phyloP scores from a whole-genome alignment of 257 asterid species.

The Nicotiana undulata region DNA sequence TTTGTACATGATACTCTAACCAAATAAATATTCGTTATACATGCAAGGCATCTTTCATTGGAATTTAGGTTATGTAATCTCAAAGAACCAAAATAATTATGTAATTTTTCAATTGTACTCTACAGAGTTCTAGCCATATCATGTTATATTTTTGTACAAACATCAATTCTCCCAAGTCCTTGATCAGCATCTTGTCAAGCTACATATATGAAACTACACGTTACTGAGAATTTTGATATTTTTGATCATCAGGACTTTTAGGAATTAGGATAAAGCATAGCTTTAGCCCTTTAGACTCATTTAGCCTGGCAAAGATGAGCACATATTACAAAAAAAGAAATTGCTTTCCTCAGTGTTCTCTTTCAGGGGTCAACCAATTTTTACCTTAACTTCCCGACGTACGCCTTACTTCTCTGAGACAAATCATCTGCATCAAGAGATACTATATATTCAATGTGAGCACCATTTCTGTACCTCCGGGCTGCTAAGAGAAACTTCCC shows the following conservation, averaged over 20 bases:
- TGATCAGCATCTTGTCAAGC: neutral
- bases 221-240: neutral
- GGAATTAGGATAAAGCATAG: neutral
- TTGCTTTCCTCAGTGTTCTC: neutral
- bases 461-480: slow-evolving; percentile 64
- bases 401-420: slow-evolving; percentile 87
- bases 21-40: neutral
- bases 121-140: neutral
- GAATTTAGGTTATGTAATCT: slow-evolving; percentile 1
- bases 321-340: neutral
- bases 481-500: slow-evolving; percentile 97
- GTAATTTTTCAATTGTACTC: neutral
- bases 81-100: neutral
- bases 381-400: slow-evolving; percentile 91
- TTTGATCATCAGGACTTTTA: neutral
- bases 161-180: neutral
- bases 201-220: neutral
- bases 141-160: neutral
- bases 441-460: slow-evolving; percentile 73
- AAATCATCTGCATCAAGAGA: slow-evolving; percentile 77
- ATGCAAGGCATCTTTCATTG: neutral
- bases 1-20: neutral
- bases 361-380: slow-evolving; percentile 8
- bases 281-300: neutral
- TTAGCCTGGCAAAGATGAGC: neutral